Evolutionary conservation across 768 basidiomycete genomes (phyloP), one percentile per base, ranked within the genome.

Genomic region (Trametes cubensis): DNA sequence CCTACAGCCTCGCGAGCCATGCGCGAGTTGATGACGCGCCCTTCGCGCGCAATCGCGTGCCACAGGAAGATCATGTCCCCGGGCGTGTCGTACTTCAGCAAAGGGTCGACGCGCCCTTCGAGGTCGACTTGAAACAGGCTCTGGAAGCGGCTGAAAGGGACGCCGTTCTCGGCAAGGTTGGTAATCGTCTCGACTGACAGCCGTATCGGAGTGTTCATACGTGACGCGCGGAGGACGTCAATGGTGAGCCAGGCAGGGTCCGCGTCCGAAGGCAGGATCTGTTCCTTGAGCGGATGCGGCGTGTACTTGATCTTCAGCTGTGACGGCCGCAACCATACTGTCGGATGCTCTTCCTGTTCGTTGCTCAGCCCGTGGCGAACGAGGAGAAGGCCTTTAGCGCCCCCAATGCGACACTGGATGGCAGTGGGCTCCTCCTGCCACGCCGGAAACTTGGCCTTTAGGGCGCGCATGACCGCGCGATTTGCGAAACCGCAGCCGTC

Each of bases 401-500:
- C 75, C 25, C 60, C 65, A 11, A 75, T 25, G 3, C 75, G 69
- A 34, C 65, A 63, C 45, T 76, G 75, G 6, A 76, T 52, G 1
- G 75, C 74, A 1, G 63, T 66, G 18, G 75, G 75, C 39, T 59
- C 28, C 0, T 63, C 60, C 20, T 51, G 50, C 71, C 72, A 74
- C 0, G 58, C 7, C 6, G 20, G 55, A 18, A 73, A 56, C n/a
- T 55, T 55, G 6, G 66, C 45, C 26, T 66, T 55, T 6, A 75
- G 54, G 6, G 18, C 3, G 6, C 63, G 49, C 25, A 88, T 72
- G 0, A 80, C 85, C 0, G 82, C 76, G 13, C 78, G 79, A 66
- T 89, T 92, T 2, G 90, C 85, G 26, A 83, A 76, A 0, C 90
- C 89, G 72, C 88, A 89, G 0, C 90, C 90, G 68, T 92, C 90